phyloP scores from a whole-genome alignment of 2,329 filamentous ascomycete species.

The Plectosphaerella sp. region DNA sequence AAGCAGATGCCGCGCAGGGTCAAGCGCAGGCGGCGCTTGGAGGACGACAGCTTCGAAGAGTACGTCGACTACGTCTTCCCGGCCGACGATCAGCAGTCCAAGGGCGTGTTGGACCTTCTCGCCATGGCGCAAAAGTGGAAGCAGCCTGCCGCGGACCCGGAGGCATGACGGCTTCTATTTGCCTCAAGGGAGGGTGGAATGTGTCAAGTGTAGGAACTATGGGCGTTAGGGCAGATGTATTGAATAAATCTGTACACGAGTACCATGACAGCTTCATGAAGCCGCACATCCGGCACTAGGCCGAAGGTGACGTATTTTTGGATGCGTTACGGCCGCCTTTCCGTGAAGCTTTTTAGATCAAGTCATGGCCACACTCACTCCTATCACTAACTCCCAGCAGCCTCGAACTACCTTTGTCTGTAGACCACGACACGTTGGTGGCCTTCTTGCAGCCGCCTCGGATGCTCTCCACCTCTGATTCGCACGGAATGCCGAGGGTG shows the following conservation, averaged over 20 bases:
- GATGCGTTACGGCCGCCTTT: no score
- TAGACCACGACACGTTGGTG: no score
- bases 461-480: no score
- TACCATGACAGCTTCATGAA: not conserved
- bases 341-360: no score
- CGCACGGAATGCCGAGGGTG: no score
- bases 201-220: not conserved
- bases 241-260: no score
- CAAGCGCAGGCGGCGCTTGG: slow-evolving; percentile 87
- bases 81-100: slow-evolving; percentile 82
- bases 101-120: slow-evolving; percentile 78
- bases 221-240: not conserved
- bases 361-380: no score
- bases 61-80: slow-evolving; percentile 98
- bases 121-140: slow-evolving; percentile 89
- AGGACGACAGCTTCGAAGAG: slow-evolving; percentile 93
- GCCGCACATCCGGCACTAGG: not conserved
- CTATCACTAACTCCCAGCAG: no score
- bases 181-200: not conserved
- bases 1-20: slow-evolving; percentile 90
- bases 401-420: no score
- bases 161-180: not conserved
- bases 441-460: no score
- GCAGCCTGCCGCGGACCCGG: slow-evolving; percentile 43
- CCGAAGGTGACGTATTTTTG: not conserved